phyloP scores from a whole-genome alignment of 495 filamentous ascomycete species.

The Hypoxylon cercidicola region DNA sequence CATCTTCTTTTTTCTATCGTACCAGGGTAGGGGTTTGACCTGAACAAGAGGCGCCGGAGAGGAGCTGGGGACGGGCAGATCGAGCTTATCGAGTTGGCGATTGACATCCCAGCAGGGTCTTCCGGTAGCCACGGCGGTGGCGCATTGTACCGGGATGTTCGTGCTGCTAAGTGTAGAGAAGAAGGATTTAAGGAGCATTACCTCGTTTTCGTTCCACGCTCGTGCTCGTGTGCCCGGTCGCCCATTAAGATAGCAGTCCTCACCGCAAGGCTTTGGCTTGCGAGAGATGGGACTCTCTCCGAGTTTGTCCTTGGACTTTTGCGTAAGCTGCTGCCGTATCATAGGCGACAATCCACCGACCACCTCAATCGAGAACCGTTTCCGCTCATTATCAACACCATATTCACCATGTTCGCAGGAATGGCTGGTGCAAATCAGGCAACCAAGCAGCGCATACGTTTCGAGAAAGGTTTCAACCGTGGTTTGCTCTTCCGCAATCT shows the following conservation, averaged over 20 bases:
- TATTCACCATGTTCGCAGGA: constrained; percentile 63
- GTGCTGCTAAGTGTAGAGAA: constrained; percentile 53
- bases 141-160: constrained; percentile 51
- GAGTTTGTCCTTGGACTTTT: constrained; percentile 23
- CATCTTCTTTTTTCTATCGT: constrained; percentile 59
- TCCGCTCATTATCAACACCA: constrained; percentile 56
- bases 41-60: constrained; percentile 35
- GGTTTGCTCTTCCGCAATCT: constrained; percentile 38
- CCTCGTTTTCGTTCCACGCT: constrained; percentile 54
- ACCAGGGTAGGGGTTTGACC: constrained; percentile 55
- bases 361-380: constrained; percentile 55
- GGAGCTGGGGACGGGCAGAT: constrained; percentile 43
- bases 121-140: constrained; percentile 53
- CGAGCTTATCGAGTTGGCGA: constrained; percentile 55
- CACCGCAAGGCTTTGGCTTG: constrained; percentile 48
- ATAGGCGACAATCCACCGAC: constrained; percentile 40
- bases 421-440: constrained; percentile 59
- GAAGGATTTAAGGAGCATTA: constrained; percentile 50
- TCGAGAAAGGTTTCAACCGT: constrained; percentile 51
- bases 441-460: constrained; percentile 58
- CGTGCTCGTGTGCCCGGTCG: constrained; percentile 43
- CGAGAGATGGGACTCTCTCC: constrained; percentile 14
- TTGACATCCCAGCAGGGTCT: constrained; percentile 63
- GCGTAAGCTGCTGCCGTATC: constrained; percentile 41
- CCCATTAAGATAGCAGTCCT: constrained; percentile 54